Base-by-base conservation (phyloP, 345 rosid genomes). In the Geranium brycei region DNA sequence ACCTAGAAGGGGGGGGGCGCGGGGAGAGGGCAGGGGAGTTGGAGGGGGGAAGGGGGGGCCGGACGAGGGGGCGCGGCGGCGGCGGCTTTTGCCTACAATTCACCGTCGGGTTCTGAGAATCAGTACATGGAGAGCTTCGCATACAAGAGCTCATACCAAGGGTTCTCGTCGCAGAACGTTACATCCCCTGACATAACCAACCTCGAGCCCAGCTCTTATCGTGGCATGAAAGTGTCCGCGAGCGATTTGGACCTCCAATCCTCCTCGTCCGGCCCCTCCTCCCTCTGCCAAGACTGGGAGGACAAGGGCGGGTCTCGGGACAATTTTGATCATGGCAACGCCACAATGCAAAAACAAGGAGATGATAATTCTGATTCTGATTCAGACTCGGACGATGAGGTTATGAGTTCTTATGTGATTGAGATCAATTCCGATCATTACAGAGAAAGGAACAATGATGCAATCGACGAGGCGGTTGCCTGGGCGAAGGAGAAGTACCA, bases 331-430 rank as follows among this genome's bases (percentile, higher is more conserved):
- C 13, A 47, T 47, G 53, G 14, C 53, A 38, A 38, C 47, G 47
- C 6, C 47, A 13, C 53, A 47, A 47, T 47, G 53, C 53, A 47
- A 47, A 13, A 47, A 8, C 53, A 7, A 7, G 53, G 11, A 6
- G 13, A 47, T 8, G 53, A 47, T 47, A 15, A 38, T 38, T 5
- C 6, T 5, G 77, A 78, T 23, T 23, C 28, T 23, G 28, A 23
- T 23, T 23, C 28, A 23, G 28, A 23, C 28, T 23, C 2, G 28
- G 28, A 79, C 1, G 88, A 82, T 4, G 96, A 87, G 12, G 95
- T 85, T 57, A 88, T 80, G 83, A 86, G 89, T 63, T 85, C 99
- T 51, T 93, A 83, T 47, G 96, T 93, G 8, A 89, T 90, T 11
- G 99, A 93, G 71, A 86, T 90, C 68, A 87, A 80, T 75, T 79